Evolutionary conservation across 2,329 filamentous ascomycete species (phyloP), one percentile per base, ranked within the genome.

Genomic region (Ophiostoma ips): DNA sequence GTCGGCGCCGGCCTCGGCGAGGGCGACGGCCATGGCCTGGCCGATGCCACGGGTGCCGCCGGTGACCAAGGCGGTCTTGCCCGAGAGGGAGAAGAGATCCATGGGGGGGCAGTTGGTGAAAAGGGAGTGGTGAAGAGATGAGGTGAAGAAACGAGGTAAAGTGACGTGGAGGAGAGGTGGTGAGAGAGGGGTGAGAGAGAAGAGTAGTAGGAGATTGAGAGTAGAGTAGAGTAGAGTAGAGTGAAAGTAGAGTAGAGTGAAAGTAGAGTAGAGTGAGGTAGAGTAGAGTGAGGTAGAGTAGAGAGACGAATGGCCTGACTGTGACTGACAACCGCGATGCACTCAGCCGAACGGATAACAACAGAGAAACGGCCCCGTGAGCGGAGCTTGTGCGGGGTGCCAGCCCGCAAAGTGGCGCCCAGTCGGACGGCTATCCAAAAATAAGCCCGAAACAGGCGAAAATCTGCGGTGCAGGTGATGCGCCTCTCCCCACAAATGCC

Each of bases 1-100:
- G 58, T 79, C 73, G 48, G 75, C 75, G 30, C 76, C 76, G 49
- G 75, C 75, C 60, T 78, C 76, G 50, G 75, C 76, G 19, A 79
- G 69, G 16, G 68, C 76, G 52, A 79, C 61, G 34, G 75, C 76
- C 13, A 77, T 71, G 15, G 75, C 67, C 53, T 76, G 71, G 37
- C 76, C 76, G 51, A 79, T 79, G 56, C 76, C 76, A 11, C 76
- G 67, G 2, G 75, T 77, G 51, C 69, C 72, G 50, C 76, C 76
- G 1, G 76, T 79, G 53, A 79, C 58, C 52, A 79, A 66, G 51
- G 75, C 76, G 0, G 73, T 78, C 55, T 77, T 72, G 58, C 71
- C 73, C 52, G 72, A 60, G 34, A 79, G 69, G 2, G 73, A 76
- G 62, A 79, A 79, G 65, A 72, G 69, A 53, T 50, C 45, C 53